Base-by-base conservation (phyloP, 202 grass and related monocot species). In the Digitaria exilis region DNA sequence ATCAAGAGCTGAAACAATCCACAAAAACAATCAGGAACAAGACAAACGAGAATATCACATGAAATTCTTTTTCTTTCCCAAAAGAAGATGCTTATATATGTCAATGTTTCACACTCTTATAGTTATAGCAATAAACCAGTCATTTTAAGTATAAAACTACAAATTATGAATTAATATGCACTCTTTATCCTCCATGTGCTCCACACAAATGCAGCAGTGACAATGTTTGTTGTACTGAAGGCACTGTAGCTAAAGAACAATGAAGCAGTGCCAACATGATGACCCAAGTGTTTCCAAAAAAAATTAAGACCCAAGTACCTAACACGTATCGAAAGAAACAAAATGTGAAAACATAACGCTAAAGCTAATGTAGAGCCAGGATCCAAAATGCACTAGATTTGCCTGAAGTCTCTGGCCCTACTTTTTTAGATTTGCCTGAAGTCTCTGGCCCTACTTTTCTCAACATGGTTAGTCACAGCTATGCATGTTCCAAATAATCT, bases 81-180 rank as follows among this genome's bases (percentile, higher is more conserved):
- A 78, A 65, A 7, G 24, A 81, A 60, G 24, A 65, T 81, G 16
- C 82, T 46, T n/a, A 63, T 77, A n/a, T n/a, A 55, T 71, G 24
- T 14, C 54, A 62, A 32, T 64, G 26, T 21, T 4, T n/a, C n/a
- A n/a, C n/a, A n/a, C n/a, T n/a, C 32, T 54, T 25, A 26, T 52
- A 72, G 19, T 62, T 32, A 26, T 52, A 72, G 37, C 18, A 57
- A 71, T 49, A 24, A 71, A 57, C 19, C 1, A 42, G 10, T 76
- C 35, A 75, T 22, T 79, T 18, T 35, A 56, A 70, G n/a, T 82
- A n/a, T n/a, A n/a, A n/a, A n/a, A n/a, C n/a, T n/a, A 82, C 9
- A 16, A 69, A 14, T 42, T 31, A 73, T 71, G 18, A 73, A 62
- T 51, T 42, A 51, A 48, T 79, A 8, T 71, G 45, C 24, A 4